phyloP scores from a whole-genome alignment of 208 protist species.

The Crithidia thermophila region DNA sequence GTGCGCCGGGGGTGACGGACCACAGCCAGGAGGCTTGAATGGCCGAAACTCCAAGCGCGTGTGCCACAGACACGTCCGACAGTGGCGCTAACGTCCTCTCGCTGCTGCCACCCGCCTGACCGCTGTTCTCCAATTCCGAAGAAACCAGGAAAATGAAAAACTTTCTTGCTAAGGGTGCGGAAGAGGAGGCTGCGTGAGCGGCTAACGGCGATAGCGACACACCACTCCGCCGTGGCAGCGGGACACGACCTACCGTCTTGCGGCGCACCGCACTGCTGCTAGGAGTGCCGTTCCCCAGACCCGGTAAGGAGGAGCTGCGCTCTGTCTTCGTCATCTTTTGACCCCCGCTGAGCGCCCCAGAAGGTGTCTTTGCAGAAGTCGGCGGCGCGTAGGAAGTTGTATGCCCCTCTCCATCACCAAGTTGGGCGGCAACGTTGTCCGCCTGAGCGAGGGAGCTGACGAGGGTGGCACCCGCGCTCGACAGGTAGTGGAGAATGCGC shows the following conservation, averaged over 20 bases:
- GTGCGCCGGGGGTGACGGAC: slow-evolving; percentile 19
- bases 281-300: background rate
- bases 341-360: too few relatives aligned
- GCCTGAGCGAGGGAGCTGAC: slow-evolving; percentile 21
- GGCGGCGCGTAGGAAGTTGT: too few relatives aligned
- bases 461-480: slow-evolving; percentile 18
- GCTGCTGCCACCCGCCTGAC: too few relatives aligned
- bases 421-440: slow-evolving; percentile 23
- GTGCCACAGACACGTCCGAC: slow-evolving; percentile 38
- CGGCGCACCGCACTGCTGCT: background rate
- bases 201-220: too few relatives aligned
- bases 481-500: slow-evolving; percentile 28
- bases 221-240: slow-evolving; percentile 17
- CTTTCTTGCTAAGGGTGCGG: background rate
- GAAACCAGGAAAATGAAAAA: slow-evolving; percentile 30
- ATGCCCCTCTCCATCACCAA: slow-evolving; percentile 9
- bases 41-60: slow-evolving; percentile 54
- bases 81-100: too few relatives aligned
- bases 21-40: slow-evolving; percentile 48
- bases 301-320: slow-evolving; percentile 1
- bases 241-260: slow-evolving; percentile 17
- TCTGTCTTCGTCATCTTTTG: background rate
- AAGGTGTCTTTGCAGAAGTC: too few relatives aligned
- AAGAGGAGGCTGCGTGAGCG: background rate
- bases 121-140: too few relatives aligned